phyloP scores from a whole-genome alignment of 139 green algal species.

The Chlamydomonas urium region DNA sequence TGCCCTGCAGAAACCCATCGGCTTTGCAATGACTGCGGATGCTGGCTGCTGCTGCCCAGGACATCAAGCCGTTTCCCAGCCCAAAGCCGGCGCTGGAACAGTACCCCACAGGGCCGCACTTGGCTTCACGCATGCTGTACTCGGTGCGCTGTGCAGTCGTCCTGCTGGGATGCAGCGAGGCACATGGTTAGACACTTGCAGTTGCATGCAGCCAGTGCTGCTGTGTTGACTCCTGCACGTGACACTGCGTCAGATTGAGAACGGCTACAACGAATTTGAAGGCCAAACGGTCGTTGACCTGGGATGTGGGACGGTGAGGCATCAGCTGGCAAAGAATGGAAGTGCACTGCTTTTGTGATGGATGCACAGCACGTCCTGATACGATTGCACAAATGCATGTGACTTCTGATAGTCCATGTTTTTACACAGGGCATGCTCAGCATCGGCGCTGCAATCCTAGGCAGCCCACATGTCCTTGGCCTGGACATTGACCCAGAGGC shows the following conservation, averaged over 20 bases:
- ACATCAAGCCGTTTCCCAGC: slow-evolving; percentile 64
- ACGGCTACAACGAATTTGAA: slow-evolving; percentile 70
- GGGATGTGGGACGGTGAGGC: slow-evolving; percentile 77
- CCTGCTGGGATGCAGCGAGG: too few species aligned
- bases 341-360: too few species aligned
- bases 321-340: neutral
- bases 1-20: too few species aligned
- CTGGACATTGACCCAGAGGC: slow-evolving; percentile 86
- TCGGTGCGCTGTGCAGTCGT: too few species aligned
- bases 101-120: slow-evolving; percentile 84
- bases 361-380: too few species aligned
- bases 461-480: slow-evolving; percentile 67
- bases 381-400: too few species aligned
- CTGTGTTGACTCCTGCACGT: neutral
- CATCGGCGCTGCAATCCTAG: slow-evolving; percentile 79
- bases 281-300: slow-evolving; percentile 78
- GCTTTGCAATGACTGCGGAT: too few species aligned
- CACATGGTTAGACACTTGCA: too few species aligned
- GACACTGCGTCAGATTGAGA: slow-evolving; percentile 53
- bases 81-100: slow-evolving; percentile 90
- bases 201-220: too few species aligned
- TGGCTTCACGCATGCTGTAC: slow-evolving; percentile 81
- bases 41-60: too few species aligned
- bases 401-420: too few species aligned
- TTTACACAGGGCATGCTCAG: slow-evolving; percentile 77